Percentiles rank a stretch among this genome's conserved stretches.
Conservation (phyloP, 2,329 filamentous ascomycete genomes). For the Aspergillus sp. region DNA sequence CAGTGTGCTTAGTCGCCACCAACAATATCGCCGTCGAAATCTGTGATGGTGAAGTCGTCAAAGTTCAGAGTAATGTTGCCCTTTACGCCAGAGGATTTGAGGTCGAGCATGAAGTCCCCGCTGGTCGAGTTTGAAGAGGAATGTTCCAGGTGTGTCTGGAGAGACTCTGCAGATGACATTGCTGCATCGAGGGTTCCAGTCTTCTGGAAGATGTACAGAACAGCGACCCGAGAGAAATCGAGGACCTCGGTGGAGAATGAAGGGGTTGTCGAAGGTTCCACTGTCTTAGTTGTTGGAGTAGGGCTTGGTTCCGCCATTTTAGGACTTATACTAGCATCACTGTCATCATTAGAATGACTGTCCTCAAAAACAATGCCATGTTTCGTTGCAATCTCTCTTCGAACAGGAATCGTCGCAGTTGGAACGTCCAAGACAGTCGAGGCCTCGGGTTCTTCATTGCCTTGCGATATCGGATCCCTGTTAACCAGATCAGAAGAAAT, state of each 20-base stretch:
- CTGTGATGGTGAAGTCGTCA: slow-evolving; percentile 34
- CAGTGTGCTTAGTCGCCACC: slow-evolving; percentile 18
- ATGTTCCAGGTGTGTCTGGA: slow-evolving; percentile 33
- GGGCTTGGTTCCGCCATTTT: slow-evolving; percentile 25
- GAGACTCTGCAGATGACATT: slow-evolving; percentile 28
- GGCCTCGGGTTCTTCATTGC: slow-evolving; percentile 10
- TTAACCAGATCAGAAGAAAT: slow-evolving; percentile 2
- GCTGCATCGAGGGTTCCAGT: slow-evolving; percentile 33
- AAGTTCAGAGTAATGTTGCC: slow-evolving; percentile 37
- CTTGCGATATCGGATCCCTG: neutral
- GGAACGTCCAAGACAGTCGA: slow-evolving; percentile 7
- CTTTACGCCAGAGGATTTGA: slow-evolving; percentile 20
- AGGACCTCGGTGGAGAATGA: slow-evolving; percentile 24
- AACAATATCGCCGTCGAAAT: slow-evolving; percentile 21
- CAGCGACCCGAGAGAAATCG: slow-evolving; percentile 37
- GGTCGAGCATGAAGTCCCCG: slow-evolving; percentile 24
- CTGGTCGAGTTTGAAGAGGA: slow-evolving; percentile 23
- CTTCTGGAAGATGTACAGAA: slow-evolving; percentile 44
- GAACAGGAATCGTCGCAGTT: slow-evolving; percentile 22
- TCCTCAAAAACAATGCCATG: slow-evolving; percentile 41
- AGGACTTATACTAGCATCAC: slow-evolving; percentile 7
- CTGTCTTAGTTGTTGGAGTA: slow-evolving; percentile 22
- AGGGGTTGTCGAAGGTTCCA: slow-evolving; percentile 18
- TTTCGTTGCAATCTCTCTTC: slow-evolving; percentile 30
- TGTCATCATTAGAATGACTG: slow-evolving; percentile 6